Conservation (phyloP, 441 rosid genomes). For the Gossypium trilobum region DNA sequence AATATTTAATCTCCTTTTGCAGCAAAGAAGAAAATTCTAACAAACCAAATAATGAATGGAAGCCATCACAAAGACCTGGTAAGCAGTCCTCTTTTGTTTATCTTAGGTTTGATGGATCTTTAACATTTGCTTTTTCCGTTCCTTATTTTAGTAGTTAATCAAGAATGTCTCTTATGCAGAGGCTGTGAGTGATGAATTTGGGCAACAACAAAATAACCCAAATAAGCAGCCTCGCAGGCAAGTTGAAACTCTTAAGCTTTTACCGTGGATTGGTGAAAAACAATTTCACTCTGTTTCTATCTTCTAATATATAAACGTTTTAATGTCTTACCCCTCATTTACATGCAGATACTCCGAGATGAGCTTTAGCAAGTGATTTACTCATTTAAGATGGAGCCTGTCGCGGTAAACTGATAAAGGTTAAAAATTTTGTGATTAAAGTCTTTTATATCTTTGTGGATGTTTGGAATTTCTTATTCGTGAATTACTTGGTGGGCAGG, state of each 20-base stretch:
- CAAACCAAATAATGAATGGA: conserved; percentile 51
- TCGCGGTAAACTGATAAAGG: conserved; percentile 37
- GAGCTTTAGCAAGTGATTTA: conserved; percentile 67
- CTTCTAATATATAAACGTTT: not conserved
- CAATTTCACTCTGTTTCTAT: not conserved
- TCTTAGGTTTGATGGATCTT: not conserved
- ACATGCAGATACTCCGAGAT: conserved; percentile 66
- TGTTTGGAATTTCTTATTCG: conserved; percentile 24
- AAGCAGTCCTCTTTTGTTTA: conserved; percentile 16
- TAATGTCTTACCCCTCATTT: not conserved
- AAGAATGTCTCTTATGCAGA: conserved; percentile 28
- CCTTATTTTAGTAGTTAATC: conserved; percentile 1
- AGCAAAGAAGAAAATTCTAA: conserved; percentile 53
- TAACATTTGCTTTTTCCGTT: not conserved
- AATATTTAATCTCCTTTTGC: conserved; percentile 23
- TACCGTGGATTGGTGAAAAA: not conserved
- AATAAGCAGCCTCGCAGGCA: conserved; percentile 66
- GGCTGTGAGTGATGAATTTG: conserved; percentile 42
- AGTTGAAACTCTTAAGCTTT: conserved; percentile 21
- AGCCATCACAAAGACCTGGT: conserved; percentile 58
- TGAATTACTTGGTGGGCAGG: conserved; percentile 32
- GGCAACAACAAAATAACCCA: conserved; percentile 56
- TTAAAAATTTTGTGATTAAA: conserved; percentile 20
- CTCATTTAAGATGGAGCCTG: conserved; percentile 27
- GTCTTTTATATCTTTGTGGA: conserved; percentile 15